Evolutionary conservation across 805 yeast species (phyloP).

Genomic region (Myxozyma udenii): DNA sequence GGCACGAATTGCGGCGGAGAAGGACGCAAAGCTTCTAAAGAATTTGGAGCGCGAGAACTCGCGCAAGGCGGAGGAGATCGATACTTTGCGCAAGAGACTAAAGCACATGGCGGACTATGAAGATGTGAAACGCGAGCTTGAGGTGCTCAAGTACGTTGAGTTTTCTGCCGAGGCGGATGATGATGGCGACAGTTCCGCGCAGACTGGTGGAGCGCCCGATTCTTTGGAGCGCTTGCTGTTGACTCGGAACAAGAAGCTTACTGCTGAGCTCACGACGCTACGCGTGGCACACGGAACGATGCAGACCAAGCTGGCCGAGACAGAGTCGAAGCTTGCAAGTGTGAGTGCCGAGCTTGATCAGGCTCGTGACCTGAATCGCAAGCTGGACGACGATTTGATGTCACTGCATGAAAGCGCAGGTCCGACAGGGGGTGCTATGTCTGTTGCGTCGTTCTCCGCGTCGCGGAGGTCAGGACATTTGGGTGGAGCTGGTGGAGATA

Average conservation of each 20-base stretch:
- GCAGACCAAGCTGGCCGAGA: conserved; percentile 41
- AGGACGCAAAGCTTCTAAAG: conserved; percentile 1
- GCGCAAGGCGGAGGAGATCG: conserved; percentile 51
- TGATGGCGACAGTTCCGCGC: conserved; percentile 32
- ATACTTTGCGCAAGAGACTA: conserved; percentile 49
- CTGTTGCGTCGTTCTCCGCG: conserved; percentile 22
- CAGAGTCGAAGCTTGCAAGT: conserved; percentile 42
- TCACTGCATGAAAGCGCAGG: conserved; percentile 47
- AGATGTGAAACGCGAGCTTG: conserved; percentile 72
- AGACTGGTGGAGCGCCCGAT: conserved; percentile 5
- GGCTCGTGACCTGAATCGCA: conserved; percentile 50
- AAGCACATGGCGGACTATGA: conserved; percentile 66
- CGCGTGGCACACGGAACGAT: conserved; percentile 58
- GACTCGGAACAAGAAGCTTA: conserved; percentile 68
- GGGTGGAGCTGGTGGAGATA: conserved; percentile 18
- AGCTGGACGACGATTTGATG: conserved; percentile 72
- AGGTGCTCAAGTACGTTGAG: conserved; percentile 45
- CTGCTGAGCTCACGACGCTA: conserved; percentile 62
- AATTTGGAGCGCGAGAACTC: conserved; percentile 23
- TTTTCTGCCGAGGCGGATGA: conserved; percentile 36
- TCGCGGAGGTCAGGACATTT: conserved; percentile 22
- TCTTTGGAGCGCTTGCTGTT: conserved; percentile 58
- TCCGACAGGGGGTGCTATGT: conserved; percentile 20
- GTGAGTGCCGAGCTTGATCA: conserved; percentile 43
- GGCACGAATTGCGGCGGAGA: conserved; percentile 12